phyloP scores from a whole-genome alignment of 805 yeast genomes.

The Dipodascus geniculatus region DNA sequence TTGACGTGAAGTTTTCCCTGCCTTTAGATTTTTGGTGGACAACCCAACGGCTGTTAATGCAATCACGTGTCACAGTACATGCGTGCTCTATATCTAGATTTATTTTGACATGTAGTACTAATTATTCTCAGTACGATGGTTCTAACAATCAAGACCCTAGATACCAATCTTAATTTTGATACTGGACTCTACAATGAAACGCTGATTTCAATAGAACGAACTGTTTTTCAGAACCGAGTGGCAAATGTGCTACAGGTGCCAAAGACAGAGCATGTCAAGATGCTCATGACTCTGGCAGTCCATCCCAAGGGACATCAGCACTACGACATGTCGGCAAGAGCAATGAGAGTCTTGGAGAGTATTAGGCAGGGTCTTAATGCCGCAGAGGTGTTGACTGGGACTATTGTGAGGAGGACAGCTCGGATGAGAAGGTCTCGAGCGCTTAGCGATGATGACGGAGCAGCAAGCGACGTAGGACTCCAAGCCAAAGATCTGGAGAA shows the following conservation, averaged over 20 bases:
- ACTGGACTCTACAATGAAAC: neutral
- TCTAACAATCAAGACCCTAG: neutral
- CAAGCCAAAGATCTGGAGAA: too few species aligned
- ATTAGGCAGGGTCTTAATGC: neutral
- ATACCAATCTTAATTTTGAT: neutral
- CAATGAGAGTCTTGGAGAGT: neutral
- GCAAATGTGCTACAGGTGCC: neutral
- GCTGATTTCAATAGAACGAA: neutral
- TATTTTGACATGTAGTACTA: too few species aligned
- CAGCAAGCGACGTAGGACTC: neutral
- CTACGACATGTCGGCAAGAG: neutral
- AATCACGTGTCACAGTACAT: neutral
- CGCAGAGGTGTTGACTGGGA: neutral
- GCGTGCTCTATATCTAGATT: neutral
- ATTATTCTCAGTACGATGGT: neutral
- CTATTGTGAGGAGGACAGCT: neutral
- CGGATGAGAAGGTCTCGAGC: neutral
- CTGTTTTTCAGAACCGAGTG: neutral
- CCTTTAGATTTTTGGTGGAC: too few species aligned
- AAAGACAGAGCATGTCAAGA: neutral
- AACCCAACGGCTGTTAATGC: neutral
- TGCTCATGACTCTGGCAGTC: neutral
- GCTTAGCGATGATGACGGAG: neutral
- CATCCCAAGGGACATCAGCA: neutral
- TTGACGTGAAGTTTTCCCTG: too few species aligned